Evolutionary conservation across 2,329 filamentous ascomycete species (phyloP).

Genomic region (Aspergillus uvarum): DNA sequence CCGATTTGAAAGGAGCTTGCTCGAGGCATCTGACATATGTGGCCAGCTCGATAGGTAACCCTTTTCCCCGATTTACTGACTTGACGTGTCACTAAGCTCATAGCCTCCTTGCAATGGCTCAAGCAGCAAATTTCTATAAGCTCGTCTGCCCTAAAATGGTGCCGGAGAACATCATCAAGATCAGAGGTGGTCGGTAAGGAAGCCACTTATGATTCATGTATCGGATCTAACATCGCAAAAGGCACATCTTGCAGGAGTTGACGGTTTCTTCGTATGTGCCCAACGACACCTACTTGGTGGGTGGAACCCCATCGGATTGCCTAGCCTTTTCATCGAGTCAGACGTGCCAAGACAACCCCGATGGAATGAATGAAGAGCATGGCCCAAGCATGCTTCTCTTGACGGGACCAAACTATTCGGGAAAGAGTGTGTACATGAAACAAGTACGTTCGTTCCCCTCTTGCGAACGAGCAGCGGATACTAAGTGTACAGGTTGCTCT

Average conservation of each 20-base stretch:
- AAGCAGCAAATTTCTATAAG: slow-evolving; percentile 72
- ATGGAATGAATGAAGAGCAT: slow-evolving; percentile 1
- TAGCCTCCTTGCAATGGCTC: slow-evolving; percentile 74
- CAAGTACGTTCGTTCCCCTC: slow-evolving; percentile 50
- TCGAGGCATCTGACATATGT: slow-evolving; percentile 71
- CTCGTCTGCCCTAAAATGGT: slow-evolving; percentile 71
- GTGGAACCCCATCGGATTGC: slow-evolving; percentile 46
- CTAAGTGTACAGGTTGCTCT: slow-evolving; percentile 61
- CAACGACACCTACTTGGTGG: slow-evolving; percentile 72
- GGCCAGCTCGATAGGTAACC: slow-evolving; percentile 74
- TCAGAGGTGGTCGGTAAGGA: slow-evolving; percentile 68
- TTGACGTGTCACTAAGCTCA: background rate
- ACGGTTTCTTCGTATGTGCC: slow-evolving; percentile 77
- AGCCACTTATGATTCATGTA: too few relatives aligned
- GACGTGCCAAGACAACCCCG: background rate
- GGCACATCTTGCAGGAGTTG: slow-evolving; percentile 82
- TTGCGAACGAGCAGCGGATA: slow-evolving; percentile 8
- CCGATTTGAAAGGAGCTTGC: slow-evolving; percentile 64
- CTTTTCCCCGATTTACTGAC: too few relatives aligned
- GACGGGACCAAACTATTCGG: slow-evolving; percentile 94
- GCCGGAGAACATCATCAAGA: slow-evolving; percentile 66
- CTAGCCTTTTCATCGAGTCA: background rate
- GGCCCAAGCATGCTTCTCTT: slow-evolving; percentile 71
- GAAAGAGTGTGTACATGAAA: slow-evolving; percentile 94
- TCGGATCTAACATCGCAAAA: slow-evolving; percentile 26